A percentile compares a stretch with the other conserved stretches of the same genome.
phyloP scores from a whole-genome alignment of 768 basidiomycete genomes.

The Termitomyces sp. region DNA sequence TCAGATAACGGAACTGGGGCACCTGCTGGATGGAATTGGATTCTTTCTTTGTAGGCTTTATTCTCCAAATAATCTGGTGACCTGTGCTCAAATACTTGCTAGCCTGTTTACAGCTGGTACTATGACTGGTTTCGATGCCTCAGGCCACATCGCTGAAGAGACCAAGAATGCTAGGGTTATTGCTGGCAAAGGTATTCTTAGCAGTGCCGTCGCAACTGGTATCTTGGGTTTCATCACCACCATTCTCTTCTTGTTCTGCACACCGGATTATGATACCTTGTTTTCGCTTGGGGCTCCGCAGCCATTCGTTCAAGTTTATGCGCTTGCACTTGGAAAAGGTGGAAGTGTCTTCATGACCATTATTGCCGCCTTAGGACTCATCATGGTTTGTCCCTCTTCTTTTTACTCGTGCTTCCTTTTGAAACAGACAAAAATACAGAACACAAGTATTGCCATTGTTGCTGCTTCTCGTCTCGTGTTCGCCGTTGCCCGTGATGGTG shows the following conservation, averaged over 20 bases:
- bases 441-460: constrained; percentile 82
- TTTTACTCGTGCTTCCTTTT: not conserved
- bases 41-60: constrained; percentile 65
- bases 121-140: constrained; percentile 87
- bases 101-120: constrained; percentile 86
- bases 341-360: constrained; percentile 85
- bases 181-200: constrained; percentile 80
- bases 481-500: constrained; percentile 92
- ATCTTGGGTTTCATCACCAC: constrained; percentile 72
- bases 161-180: constrained; percentile 81
- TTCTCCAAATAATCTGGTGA: not conserved
- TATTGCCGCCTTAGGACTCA: constrained; percentile 78
- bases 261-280: constrained; percentile 68
- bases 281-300: constrained; percentile 81
- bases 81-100: not conserved
- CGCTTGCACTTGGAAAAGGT: constrained; percentile 73
- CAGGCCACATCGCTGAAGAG: constrained; percentile 85
- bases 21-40: constrained; percentile 86
- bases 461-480: constrained; percentile 87
- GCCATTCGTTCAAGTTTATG: constrained; percentile 87
- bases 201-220: constrained; percentile 72
- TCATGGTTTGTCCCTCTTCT: constrained; percentile 48
- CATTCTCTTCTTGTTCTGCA: constrained; percentile 82
- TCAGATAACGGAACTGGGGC: constrained; percentile 88
- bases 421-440: constrained; percentile 33